Evolutionary conservation across 768 basidiomycete genomes (phyloP).

Genomic region (Phlebiopsis gigantea): DNA sequence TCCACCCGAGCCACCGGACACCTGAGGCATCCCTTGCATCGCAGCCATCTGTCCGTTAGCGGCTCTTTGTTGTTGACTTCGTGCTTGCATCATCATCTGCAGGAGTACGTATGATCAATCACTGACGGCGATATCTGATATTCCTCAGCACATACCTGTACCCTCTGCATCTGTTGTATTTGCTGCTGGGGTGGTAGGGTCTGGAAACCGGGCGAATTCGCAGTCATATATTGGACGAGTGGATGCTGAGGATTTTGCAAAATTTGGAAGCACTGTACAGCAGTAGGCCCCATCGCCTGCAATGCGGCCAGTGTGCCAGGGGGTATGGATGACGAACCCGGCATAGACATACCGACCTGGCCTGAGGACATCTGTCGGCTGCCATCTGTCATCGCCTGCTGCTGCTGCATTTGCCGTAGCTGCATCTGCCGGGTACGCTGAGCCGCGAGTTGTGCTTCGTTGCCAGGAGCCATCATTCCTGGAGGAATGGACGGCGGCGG

Average conservation of each 20-base stretch:
- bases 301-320: slow-evolving; percentile 17
- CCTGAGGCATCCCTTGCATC: slow-evolving; percentile 9
- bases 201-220: slow-evolving; percentile 49
- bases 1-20: neutral
- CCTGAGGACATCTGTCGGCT: slow-evolving; percentile 18
- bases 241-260: slow-evolving; percentile 53
- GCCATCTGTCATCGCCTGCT: slow-evolving; percentile 13
- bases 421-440: slow-evolving; percentile 31
- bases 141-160: slow-evolving; percentile 37
- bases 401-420: slow-evolving; percentile 27
- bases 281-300: slow-evolving; percentile 24
- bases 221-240: slow-evolving; percentile 49
- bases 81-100: slow-evolving; percentile 16
- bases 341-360: slow-evolving; percentile 8
- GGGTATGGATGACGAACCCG: slow-evolving; percentile 15
- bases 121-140: neutral
- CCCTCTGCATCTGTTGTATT: slow-evolving; percentile 49
- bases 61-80: slow-evolving; percentile 15
- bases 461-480: slow-evolving; percentile 17
- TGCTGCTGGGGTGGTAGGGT: slow-evolving; percentile 47
- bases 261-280: slow-evolving; percentile 42
- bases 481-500: slow-evolving; percentile 28
- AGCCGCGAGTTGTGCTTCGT: slow-evolving; percentile 31
- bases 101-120: neutral
- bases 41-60: neutral